A percentile compares a stretch with the other conserved stretches of the same genome.
Conservation (phyloP, 495 filamentous ascomycete genomes). For the Trichoderma orchidacearum region DNA sequence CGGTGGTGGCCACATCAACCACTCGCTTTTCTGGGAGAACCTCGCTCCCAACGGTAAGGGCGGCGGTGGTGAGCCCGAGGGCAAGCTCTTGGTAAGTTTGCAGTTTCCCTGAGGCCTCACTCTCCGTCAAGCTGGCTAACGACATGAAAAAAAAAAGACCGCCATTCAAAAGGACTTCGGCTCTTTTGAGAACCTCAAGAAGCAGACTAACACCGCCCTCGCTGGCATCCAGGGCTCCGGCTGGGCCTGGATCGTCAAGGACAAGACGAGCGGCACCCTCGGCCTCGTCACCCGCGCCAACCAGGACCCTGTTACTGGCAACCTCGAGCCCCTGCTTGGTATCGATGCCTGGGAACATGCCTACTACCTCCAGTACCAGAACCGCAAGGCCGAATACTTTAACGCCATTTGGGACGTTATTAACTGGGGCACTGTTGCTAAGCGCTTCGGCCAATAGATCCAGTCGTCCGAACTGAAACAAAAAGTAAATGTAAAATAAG, state of each 20-base stretch:
- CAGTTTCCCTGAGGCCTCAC: background rate
- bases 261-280: constrained; percentile 66
- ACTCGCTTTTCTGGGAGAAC: constrained; percentile 97
- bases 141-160: constrained; percentile 15
- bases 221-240: constrained; percentile 88
- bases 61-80: constrained; percentile 64
- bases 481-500: background rate
- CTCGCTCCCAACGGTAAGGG: constrained; percentile 56
- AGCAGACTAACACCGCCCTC: constrained; percentile 70
- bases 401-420: constrained; percentile 91
- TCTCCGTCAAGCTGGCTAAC: background rate
- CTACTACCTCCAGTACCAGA: constrained; percentile 82
- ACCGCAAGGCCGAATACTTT: constrained; percentile 98
- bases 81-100: constrained; percentile 27
- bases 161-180: constrained; percentile 74
- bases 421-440: constrained; percentile 88
- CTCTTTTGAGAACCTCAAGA: constrained; percentile 59
- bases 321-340: constrained; percentile 62
- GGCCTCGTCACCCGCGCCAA: constrained; percentile 65
- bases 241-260: constrained; percentile 95
- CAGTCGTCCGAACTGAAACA: background rate
- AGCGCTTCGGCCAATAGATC: constrained; percentile 51
- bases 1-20: constrained; percentile 91
- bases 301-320: constrained; percentile 77
- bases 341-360: constrained; percentile 80